Conservation (phyloP, 1,139 yeast genomes). For the Kodamaea suecica region DNA sequence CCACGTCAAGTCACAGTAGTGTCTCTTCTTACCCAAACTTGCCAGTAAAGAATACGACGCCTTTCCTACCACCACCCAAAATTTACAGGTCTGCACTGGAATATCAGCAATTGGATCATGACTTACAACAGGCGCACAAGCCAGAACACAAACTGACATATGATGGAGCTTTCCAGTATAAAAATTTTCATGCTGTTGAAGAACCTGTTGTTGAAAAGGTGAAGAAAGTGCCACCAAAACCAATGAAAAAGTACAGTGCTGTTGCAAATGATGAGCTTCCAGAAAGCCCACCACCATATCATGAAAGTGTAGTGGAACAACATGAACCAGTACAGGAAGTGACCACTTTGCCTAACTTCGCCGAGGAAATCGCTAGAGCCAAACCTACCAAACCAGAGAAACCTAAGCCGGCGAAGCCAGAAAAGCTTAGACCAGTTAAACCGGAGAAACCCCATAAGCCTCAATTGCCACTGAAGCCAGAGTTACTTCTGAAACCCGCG, state of each 20-base stretch:
- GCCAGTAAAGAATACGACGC: constrained; percentile 4
- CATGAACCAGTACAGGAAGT: constrained; percentile 1
- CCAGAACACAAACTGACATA: neutral
- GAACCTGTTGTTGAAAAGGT: constrained; percentile 22
- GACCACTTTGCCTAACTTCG: constrained; percentile 22
- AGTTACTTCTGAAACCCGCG: constrained; percentile 3
- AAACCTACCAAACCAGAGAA: constrained; percentile 12
- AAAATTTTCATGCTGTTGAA: neutral
- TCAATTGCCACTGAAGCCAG: constrained; percentile 18
- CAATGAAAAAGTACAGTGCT: constrained; percentile 27
- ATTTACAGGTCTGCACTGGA: constrained; percentile 7
- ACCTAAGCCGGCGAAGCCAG: constrained; percentile 10
- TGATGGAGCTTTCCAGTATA: neutral
- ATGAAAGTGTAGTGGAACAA: neutral
- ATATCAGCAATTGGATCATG: neutral
- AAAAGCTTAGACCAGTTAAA: constrained; percentile 11
- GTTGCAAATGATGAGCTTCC: neutral
- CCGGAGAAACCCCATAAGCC: constrained; percentile 13
- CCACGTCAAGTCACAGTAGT: too few species aligned
- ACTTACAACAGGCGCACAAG: constrained; percentile 3
- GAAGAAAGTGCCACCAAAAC: constrained; percentile 41
- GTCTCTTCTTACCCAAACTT: too few species aligned
- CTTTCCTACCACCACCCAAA: constrained; percentile 11
- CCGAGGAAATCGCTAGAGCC: constrained; percentile 18
- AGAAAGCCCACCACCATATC: constrained; percentile 26